Base-by-base conservation (phyloP, 75 land plant genomes). In the Selaginella tamariscina region DNA sequence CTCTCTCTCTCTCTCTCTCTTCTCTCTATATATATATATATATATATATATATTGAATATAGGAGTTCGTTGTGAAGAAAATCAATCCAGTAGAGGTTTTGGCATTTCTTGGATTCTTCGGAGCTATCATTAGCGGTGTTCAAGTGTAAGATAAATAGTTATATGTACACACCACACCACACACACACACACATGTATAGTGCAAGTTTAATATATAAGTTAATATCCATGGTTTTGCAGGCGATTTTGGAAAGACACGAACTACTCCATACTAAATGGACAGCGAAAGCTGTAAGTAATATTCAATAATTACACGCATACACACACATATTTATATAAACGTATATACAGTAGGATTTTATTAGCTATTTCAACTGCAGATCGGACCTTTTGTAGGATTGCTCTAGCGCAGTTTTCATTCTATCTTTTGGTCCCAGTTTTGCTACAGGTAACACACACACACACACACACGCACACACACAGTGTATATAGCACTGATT, bases 91-190 rank as follows among this genome's bases (percentile, higher is more conserved):
- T 85, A 67, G 98, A 94, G 73, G 80, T 94, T 23, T 81, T 94
- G 83, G 83, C 88, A 31, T 82, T 91, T 78, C 30, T 94, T 18
- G 98, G 98, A n/a, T n/a, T 74, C n/a, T 94, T 94, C 79, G 98
- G 98, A 62, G 82, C 88, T 20, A 63, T 89, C 31, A 71, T 94
- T 67, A 87, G 96, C 75, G 96, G 86, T 26, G 73, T 81, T 70
- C 98, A 93, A 80, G 79, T 93, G 91, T 90, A 89, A n/a, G n/a
- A n/a, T n/a, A n/a, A n/a, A n/a, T n/a, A n/a, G n/a, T n/a, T n/a
- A n/a, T n/a, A n/a, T n/a, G n/a, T n/a, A n/a, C n/a, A n/a, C n/a
- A n/a, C n/a, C n/a, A n/a, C n/a, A n/a, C n/a, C n/a, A n/a, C n/a
- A n/a, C n/a, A n/a, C n/a, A n/a, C n/a, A n/a, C n/a, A n/a, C n/a